Percentiles rank a stretch among this genome's conserved stretches.
Evolutionary conservation across 805 yeast genomes (phyloP).

Genomic region (Tetrapisispora arboricola): DNA sequence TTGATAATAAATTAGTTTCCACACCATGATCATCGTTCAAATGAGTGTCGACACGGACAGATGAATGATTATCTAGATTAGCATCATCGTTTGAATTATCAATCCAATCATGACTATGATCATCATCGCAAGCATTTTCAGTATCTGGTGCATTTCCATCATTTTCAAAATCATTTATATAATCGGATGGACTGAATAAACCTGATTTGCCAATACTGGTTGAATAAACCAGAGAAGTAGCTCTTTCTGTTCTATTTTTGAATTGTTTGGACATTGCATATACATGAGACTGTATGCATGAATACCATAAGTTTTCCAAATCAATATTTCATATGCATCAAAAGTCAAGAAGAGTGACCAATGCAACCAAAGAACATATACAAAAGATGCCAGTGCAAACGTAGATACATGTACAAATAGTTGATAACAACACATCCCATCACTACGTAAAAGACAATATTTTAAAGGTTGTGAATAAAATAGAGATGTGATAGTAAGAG

Average conservation of each 20-base stretch:
- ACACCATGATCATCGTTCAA: background rate
- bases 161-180: constrained; percentile 6
- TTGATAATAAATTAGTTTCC: background rate
- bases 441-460: too few species aligned
- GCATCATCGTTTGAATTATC: background rate
- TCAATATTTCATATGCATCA: too few species aligned
- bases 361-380: too few species aligned
- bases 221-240: constrained; percentile 27
- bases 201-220: constrained; percentile 28
- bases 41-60: background rate
- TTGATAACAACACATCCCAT: too few species aligned
- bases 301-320: too few species aligned
- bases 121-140: background rate
- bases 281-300: background rate
- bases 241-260: constrained; percentile 19
- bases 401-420: too few species aligned
- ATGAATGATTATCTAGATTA: background rate
- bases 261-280: constrained; percentile 20
- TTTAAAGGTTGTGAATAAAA: too few species aligned
- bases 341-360: too few species aligned
- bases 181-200: constrained; percentile 24
- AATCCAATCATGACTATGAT: background rate
- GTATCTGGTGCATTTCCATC: too few species aligned
- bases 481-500: too few species aligned
- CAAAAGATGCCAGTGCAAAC: too few species aligned